A percentile compares a stretch with the other conserved stretches of the same genome.
These are phyloP conservation scores for Colletotrichum coccodes DNA, from an alignment of 2,329 filamentous ascomycete genomes.

Conservation along the genomic window DNA sequence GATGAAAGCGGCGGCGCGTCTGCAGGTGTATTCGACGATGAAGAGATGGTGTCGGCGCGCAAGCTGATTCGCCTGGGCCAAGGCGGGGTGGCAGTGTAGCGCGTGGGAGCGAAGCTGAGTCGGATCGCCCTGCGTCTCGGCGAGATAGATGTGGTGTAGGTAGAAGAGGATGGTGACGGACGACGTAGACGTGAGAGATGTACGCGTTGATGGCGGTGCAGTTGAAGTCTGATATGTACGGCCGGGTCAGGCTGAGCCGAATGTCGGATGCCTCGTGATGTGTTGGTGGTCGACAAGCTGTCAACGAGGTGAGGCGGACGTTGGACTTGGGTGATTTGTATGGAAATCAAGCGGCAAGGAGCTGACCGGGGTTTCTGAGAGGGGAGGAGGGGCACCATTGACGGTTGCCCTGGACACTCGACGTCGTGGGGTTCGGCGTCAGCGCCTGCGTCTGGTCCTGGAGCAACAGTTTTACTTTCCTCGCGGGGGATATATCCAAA, in stretches of 20 bases:
- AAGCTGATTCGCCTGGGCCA: conserved; percentile 1
- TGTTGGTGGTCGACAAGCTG: not conserved
- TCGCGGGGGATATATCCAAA: not conserved
- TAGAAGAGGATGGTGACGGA: not conserved
- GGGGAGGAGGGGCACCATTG: conserved; percentile 11
- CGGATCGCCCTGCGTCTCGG: conserved; percentile 8
- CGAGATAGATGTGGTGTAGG: conserved; percentile 1
- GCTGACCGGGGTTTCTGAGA: conserved; percentile 16
- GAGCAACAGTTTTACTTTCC: conserved; percentile 7
- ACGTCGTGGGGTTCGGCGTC: conserved; percentile 4
- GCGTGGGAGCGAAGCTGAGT: not conserved
- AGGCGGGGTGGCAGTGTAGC: conserved; percentile 18
- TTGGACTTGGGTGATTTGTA: conserved; percentile 18
- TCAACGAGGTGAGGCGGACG: conserved; percentile 5
- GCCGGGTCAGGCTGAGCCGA: conserved; percentile 4
- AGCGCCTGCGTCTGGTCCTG: conserved; percentile 2
- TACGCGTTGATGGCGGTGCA: not conserved
- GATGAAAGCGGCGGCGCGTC: not conserved
- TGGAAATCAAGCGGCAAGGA: conserved; percentile 24
- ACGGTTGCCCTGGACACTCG: conserved; percentile 25
- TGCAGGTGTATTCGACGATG: not conserved
- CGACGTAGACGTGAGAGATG: conserved; percentile 2
- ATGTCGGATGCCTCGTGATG: conserved; percentile 6
- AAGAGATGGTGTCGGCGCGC: not conserved
- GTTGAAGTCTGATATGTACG: not conserved